Evolutionary conservation across 1,139 yeast species (phyloP), one percentile per base, ranked within the genome.

Genomic region (Saccharomyces hybrid): DNA sequence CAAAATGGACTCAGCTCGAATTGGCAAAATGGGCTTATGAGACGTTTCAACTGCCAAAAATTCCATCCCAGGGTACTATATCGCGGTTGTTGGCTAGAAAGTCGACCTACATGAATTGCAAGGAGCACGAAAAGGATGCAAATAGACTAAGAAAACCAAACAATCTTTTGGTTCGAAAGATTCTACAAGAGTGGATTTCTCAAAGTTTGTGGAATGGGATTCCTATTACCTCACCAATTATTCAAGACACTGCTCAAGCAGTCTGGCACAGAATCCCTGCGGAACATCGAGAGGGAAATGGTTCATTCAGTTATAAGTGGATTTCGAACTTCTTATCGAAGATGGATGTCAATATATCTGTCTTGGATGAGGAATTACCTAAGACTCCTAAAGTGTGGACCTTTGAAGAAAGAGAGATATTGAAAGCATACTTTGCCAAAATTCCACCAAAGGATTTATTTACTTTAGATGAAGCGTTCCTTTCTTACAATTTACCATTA

Each of bases 51-150:
- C 70, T 81, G 2, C 66, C 71, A 1, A 79, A 73, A 59, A 78
- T 83, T 2, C 87, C 88, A 0, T 80, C 86, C 1, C 88, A 83
- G 62, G 84, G 88, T 0, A 83, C 88, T 1, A 82, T 83, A 3
- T 81, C 86, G 7, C 71, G 88, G 49, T 78, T 83, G 14, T 68
- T 83, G 57, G 78, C 83, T 48, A 78, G 80, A 55, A 82, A 81
- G 59, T 79, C 80, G 57, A 84, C 81, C 42, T 72, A 82, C 51
- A 78, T 83, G 58, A 79, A 85, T 3, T 71, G 81, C 46, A 82
- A 81, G 63, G 84, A 81, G 54, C 76, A 82, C 34, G 87, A 83
- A 57, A 67, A 77, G 70, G 69, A 71, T 78, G 57, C 66, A 9
- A 67, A 79, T 32, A 69, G 86, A 59, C 71, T 86, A 55, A 68